Percentiles rank a stretch among this genome's conserved stretches.
Conservation (phyloP, 768 basidiomycete species). For the Pulveroboletus frians region DNA sequence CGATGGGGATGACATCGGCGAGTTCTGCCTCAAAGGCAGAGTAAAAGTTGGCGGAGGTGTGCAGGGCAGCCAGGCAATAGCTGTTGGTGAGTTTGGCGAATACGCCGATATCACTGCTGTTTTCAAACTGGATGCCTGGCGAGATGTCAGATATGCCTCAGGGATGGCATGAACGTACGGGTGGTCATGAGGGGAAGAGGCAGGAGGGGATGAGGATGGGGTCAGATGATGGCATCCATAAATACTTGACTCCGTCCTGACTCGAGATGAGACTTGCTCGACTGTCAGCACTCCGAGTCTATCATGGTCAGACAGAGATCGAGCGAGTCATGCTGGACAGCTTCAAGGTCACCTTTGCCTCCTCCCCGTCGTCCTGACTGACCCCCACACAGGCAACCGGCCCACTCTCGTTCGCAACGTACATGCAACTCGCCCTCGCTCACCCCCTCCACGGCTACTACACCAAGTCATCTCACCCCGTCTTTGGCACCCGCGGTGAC, state of each 20-base stretch:
- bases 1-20: conserved; percentile 89
- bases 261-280: conserved; percentile 9
- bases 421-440: conserved; percentile 87
- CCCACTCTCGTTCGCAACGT: conserved; percentile 80
- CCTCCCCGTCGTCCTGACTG: background rate
- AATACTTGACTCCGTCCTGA: background rate
- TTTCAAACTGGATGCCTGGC: conserved; percentile 87
- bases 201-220: background rate
- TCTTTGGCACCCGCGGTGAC: conserved; percentile 86
- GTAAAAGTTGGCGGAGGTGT: conserved; percentile 96
- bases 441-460: conserved; percentile 95
- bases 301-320: conserved; percentile 35
- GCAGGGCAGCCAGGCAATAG: conserved; percentile 91
- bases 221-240: background rate
- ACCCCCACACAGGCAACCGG: conserved; percentile 58
- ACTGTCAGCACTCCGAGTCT: background rate
- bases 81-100: conserved; percentile 97
- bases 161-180: conserved; percentile 46
- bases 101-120: conserved; percentile 92
- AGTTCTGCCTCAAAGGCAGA: conserved; percentile 95
- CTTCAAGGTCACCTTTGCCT: conserved; percentile 50
- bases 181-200: conserved; percentile 49
- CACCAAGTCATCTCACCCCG: conserved; percentile 62
- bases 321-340: conserved; percentile 67
- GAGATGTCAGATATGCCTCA: background rate